Evolutionary conservation across 164 flowering plant species (phyloP), one percentile per base, ranked within the genome.

Genomic region (Umbellularia californica): DNA sequence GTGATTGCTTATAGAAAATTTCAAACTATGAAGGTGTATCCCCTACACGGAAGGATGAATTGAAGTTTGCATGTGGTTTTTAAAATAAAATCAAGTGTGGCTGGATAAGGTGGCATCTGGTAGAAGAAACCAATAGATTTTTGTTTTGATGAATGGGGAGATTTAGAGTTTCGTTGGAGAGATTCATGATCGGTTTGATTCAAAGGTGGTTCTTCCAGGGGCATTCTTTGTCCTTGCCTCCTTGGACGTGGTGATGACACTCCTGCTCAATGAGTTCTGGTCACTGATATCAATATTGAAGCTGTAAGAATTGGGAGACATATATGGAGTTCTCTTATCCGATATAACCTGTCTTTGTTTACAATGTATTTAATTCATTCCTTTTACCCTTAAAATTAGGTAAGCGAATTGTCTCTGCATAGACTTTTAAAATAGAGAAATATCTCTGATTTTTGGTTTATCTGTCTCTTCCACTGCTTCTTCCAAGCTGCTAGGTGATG

Each of bases 231-330:
- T 51, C 62, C 24, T 67, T 33, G 60, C 17, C 67, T 64, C 69
- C 27, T 25, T 28, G 28, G 69, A 67, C 19, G n/a, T 67, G 33
- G 30, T 9, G 11, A 13, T 20, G n/a, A 14, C 20, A 13, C 7
- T 17, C 20, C n/a, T 55, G 0, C 20, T 55, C 47, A 5, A 14
- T 55, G 60, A 15, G 20, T 55, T 55, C 67, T 64, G 52, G 71
- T 22, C 33, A 12, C 20, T 69, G 51, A 47, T 65, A n/a, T 65
- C 10, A 55, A 25, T 13, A 22, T 27, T 74, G 25, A 69, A 58
- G 41, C 77, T 74, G 72, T 30, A 74, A 50, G 66, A 69, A 69
- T 50, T n/a, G 22, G 17, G 30, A 23, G 65, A 22, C 17, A 24
- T 63, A 27, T 66, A 17, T 47, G 22, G 9, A 35, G 30, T 51